A percentile compares a stretch with the other conserved stretches of the same genome.
These are phyloP conservation scores for Solanum tarapatanum DNA, from an alignment of 257 asterid genomes.

Conservation along the genomic window DNA sequence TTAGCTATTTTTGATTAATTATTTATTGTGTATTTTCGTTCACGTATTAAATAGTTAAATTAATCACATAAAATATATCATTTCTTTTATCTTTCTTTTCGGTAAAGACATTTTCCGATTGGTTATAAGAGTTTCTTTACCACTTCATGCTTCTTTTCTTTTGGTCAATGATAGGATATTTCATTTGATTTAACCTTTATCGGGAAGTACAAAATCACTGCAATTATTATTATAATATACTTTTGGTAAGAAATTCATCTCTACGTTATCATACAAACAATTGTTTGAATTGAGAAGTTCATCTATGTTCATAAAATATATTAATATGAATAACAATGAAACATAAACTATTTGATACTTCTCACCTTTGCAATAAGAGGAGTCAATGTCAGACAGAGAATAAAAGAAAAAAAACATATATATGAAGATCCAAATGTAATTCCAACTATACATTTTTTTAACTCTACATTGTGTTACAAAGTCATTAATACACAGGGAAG, in stretches of 20 bases:
- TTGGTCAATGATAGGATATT: neutral
- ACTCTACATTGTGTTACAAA: neutral
- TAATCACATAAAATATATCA: no score
- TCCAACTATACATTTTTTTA: neutral
- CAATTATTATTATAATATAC: neutral
- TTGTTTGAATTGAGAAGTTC: neutral
- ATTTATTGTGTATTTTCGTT: no score
- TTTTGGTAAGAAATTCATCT: neutral
- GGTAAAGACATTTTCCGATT: neutral
- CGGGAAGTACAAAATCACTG: neutral
- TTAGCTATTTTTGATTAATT: no score
- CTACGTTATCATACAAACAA: neutral
- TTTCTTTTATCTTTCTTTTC: neutral
- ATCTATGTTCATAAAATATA: neutral
- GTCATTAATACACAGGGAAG: neutral
- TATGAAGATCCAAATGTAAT: neutral
- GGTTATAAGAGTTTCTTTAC: neutral
- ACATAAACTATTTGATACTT: no score
- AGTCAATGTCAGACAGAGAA: neutral
- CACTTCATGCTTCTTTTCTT: no score
- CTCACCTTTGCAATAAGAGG: neutral
- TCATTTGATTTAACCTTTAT: neutral
- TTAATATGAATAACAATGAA: neutral
- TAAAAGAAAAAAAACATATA: neutral
- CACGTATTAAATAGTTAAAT: neutral